Evolutionary conservation across 306 rosid species (phyloP).

Genomic region (Myrica gale): DNA sequence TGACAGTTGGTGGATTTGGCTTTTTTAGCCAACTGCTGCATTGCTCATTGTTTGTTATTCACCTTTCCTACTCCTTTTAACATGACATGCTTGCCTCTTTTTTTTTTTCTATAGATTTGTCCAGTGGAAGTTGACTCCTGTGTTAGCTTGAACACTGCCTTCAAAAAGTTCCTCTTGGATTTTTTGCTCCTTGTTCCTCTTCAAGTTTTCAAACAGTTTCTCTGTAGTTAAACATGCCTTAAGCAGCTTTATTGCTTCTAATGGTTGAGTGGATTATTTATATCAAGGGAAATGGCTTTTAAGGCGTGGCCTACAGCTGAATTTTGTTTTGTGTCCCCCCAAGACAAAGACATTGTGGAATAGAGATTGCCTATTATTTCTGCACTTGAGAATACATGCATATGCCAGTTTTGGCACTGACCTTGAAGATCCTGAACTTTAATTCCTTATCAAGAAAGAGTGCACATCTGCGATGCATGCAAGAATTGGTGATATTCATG

Average conservation of each 20-base stretch:
- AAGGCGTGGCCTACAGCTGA: neutral
- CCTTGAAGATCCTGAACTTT: conserved; percentile 5
- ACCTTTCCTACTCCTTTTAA: neutral
- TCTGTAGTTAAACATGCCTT: neutral
- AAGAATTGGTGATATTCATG: neutral
- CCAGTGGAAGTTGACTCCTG: neutral
- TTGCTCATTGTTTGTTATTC: neutral
- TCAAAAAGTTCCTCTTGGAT: neutral
- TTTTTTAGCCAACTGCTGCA: neutral
- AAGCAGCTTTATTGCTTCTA: neutral
- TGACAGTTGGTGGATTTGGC: conserved; percentile 14
- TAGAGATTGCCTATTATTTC: conserved; percentile 3
- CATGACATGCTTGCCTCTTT: neutral
- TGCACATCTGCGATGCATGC: neutral
- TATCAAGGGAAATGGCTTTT: neutral
- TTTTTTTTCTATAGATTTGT: neutral
- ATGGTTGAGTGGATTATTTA: neutral
- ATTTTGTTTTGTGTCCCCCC: neutral
- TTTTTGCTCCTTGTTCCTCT: neutral
- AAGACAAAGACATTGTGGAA: neutral
- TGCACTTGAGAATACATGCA: neutral
- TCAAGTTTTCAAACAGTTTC: conserved; percentile 1
- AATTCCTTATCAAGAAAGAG: neutral
- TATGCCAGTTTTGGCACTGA: conserved; percentile 5
- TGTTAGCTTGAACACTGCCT: neutral